Percentiles rank a stretch among this genome's conserved stretches.
phyloP scores from a whole-genome alignment of 2,329 filamentous ascomycete species.

The Trematosphaeria pertusa region DNA sequence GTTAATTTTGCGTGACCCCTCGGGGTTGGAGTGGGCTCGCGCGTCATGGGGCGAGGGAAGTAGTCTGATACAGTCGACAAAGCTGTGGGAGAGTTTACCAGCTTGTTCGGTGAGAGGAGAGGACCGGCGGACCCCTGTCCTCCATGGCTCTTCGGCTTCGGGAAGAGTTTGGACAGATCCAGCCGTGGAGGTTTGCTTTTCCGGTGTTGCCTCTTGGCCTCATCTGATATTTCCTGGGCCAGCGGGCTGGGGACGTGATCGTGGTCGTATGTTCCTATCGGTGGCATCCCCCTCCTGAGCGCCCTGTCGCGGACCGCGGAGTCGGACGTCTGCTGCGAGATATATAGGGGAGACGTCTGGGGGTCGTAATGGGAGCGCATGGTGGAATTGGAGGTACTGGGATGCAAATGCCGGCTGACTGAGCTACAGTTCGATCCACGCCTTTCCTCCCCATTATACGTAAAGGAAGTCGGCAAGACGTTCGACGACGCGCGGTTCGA shows the following conservation, averaged over 20 bases:
- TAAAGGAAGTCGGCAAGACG: conserved; percentile 23
- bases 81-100: conserved; percentile 49
- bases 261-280: conserved; percentile 21
- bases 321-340: conserved; percentile 55
- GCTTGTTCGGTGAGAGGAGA: conserved; percentile 48
- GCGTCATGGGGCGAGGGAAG: conserved; percentile 42
- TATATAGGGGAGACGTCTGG: conserved; percentile 46
- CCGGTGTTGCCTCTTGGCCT: conserved; percentile 28
- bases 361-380: conserved; percentile 54
- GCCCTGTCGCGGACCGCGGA: conserved; percentile 54
- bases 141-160: conserved; percentile 39
- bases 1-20: conserved; percentile 30
- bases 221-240: conserved; percentile 28
- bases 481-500: conserved; percentile 45
- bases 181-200: conserved; percentile 47
- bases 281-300: conserved; percentile 47
- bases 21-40: conserved; percentile 36
- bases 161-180: conserved; percentile 53
- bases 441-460: conserved; percentile 28
- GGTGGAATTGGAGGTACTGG: conserved; percentile 47
- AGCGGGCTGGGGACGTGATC: conserved; percentile 25
- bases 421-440: conserved; percentile 39
- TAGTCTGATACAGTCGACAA: conserved; percentile 49
- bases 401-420: conserved; percentile 34
- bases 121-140: conserved; percentile 19